phyloP scores from a whole-genome alignment of 768 basidiomycete genomes.

The Lactarius tabidus region DNA sequence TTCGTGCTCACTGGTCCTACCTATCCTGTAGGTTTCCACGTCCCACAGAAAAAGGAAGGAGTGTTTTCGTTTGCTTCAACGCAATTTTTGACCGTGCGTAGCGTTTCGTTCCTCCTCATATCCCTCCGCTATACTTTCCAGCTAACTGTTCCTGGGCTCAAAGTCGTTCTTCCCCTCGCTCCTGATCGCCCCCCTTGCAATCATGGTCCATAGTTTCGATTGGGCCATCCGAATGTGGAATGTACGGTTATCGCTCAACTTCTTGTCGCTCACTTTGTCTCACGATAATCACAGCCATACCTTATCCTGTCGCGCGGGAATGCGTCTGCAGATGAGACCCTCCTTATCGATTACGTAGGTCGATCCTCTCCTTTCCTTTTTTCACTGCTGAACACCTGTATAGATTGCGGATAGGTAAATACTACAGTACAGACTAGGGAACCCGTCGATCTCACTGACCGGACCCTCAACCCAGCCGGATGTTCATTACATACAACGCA shows the following conservation, averaged over 20 bases:
- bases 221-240: slow-evolving; percentile 56
- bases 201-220: slow-evolving; percentile 50
- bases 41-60: slow-evolving; percentile 48
- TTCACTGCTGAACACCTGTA: neutral
- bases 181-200: slow-evolving; percentile 46
- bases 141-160: slow-evolving; percentile 1
- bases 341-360: slow-evolving; percentile 65
- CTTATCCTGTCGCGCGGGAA: slow-evolving; percentile 50
- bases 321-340: slow-evolving; percentile 51
- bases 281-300: slow-evolving; percentile 48
- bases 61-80: slow-evolving; percentile 47
- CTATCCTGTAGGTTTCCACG: slow-evolving; percentile 44
- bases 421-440: no score
- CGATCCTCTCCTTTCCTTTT: neutral
- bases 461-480: slow-evolving; percentile 4
- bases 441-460: neutral
- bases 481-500: slow-evolving; percentile 33
- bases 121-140: neutral
- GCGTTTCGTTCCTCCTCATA: neutral
- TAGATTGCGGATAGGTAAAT: slow-evolving; percentile 20
- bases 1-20: neutral
- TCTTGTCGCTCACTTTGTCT: neutral
- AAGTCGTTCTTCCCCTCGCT: slow-evolving; percentile 60
- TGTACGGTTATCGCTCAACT: slow-evolving; percentile 34
- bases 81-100: slow-evolving; percentile 43